Evolutionary conservation across 2,329 filamentous ascomycete genomes (phyloP), one percentile per base, ranked within the genome.

Genomic region (Diaporthe sp.): DNA sequence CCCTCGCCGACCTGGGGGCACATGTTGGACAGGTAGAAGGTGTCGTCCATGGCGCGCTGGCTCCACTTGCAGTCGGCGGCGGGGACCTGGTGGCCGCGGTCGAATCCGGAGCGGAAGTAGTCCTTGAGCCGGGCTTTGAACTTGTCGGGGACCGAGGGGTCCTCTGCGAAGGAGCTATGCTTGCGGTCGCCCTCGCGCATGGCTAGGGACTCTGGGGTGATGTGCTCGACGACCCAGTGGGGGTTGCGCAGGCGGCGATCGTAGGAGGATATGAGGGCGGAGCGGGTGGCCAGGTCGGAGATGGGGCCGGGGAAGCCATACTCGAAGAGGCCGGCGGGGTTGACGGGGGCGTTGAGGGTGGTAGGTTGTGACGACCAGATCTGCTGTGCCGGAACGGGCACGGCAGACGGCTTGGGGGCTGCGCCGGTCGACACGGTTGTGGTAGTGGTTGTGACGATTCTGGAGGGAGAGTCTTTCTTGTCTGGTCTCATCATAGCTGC

Each of bases 1-100:
- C 97, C 97, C 82, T 98, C 95, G 78, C 97, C 97, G 39, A 99
- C 97, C 86, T 99, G 97, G 42, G 97, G 97, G 81, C 96, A 98
- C 96, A 99, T 99, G 86, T 99, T 99, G 81, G 90, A 93, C 72
- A 99, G 89, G 81, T 91, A 93, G 81, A 99, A 99, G 3, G 97
- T 99, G 73, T 94, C 94, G 85, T 99, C 92, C 95, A 99, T 98
- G 77, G 97, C 96, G 47, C 90, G 84, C 85, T 99, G 97, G 76
- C 92, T 94, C 96, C 97, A 99, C 86, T 97, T 97, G 73, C 94
- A 94, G 85, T 99, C 97, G 53, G 97, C 97, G 8, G 97, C 97
- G 13, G 97, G 97, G 13, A 98, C 96, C 85, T 99, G 97, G 85
- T 99, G 97, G 75, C 97, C 97, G 50, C 97, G 91, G 84, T 99